Evolutionary conservation across 1,284 basidiomycete species (phyloP).

Genomic region (Cryptococcus sp.): DNA sequence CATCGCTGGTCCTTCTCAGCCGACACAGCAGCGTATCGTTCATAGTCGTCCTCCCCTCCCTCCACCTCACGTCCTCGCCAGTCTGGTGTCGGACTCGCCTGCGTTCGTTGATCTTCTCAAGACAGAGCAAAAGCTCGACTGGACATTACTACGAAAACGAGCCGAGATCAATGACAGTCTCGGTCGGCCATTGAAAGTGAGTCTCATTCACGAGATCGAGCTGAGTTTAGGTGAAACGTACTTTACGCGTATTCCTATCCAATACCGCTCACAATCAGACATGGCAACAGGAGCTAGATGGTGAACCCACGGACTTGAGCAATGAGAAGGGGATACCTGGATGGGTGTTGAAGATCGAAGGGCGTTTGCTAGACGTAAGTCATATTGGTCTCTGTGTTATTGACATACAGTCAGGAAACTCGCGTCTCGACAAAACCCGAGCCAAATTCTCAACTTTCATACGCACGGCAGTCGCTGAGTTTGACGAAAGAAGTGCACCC

Average conservation of each 20-base stretch:
- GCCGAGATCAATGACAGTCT: slow-evolving; percentile 84
- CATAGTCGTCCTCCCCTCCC: slow-evolving; percentile 40
- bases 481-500: slow-evolving; percentile 71
- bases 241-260: slow-evolving; percentile 79
- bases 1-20: slow-evolving; percentile 18
- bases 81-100: slow-evolving; percentile 64
- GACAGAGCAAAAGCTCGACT: slow-evolving; percentile 88
- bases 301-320: slow-evolving; percentile 50
- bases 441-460: slow-evolving; percentile 84
- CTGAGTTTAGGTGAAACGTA: slow-evolving; percentile 66
- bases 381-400: neutral
- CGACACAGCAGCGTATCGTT: neutral
- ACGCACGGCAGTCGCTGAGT: slow-evolving; percentile 77
- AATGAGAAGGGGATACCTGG: slow-evolving; percentile 77
- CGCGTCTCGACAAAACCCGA: slow-evolving; percentile 64
- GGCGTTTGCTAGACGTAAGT: slow-evolving; percentile 63
- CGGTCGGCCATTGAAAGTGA: slow-evolving; percentile 47
- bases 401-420: slow-evolving; percentile 48
- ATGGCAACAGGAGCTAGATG: slow-evolving; percentile 60
- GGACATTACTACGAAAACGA: slow-evolving; percentile 87
- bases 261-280: slow-evolving; percentile 81
- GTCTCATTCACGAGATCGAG: slow-evolving; percentile 3
- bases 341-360: slow-evolving; percentile 86
- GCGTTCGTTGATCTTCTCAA: slow-evolving; percentile 83
- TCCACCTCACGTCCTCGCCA: slow-evolving; percentile 43